phyloP scores from a whole-genome alignment of 1,284 basidiomycete species.

The Heterobasidion parviporum region DNA sequence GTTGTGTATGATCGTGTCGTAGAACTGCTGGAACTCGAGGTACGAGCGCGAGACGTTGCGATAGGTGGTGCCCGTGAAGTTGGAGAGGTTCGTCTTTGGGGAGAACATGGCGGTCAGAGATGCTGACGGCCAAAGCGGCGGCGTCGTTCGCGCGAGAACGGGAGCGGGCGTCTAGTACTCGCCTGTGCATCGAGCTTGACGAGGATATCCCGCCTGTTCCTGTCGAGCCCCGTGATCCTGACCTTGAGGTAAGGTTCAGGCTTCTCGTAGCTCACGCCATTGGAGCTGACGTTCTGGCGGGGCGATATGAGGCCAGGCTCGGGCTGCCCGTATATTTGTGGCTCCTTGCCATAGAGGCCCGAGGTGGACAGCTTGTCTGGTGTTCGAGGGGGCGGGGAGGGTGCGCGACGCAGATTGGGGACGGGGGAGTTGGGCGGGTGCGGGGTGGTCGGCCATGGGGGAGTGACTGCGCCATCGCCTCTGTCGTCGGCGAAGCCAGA shows the following conservation, averaged over 20 bases:
- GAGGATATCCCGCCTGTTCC: slow-evolving; percentile 88
- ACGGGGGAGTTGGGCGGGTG: slow-evolving; percentile 30
- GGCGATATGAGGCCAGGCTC: slow-evolving; percentile 76
- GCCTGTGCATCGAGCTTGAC: slow-evolving; percentile 92
- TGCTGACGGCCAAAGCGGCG: neutral
- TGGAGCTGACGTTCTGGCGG: slow-evolving; percentile 48
- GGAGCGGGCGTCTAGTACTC: neutral
- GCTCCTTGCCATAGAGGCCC: slow-evolving; percentile 65
- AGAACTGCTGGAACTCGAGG: slow-evolving; percentile 86
- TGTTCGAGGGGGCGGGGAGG: slow-evolving; percentile 24
- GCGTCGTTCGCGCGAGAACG: too few species aligned
- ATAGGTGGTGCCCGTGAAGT: slow-evolving; percentile 83
- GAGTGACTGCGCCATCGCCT: slow-evolving; percentile 19
- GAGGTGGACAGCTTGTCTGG: slow-evolving; percentile 40
- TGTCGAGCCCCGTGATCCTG: slow-evolving; percentile 81
- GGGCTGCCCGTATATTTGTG: slow-evolving; percentile 77
- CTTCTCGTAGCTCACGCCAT: slow-evolving; percentile 65
- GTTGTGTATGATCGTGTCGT: slow-evolving; percentile 75
- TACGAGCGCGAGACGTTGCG: slow-evolving; percentile 89
- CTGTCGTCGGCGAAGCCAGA: slow-evolving; percentile 16
- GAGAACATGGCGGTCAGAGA: neutral
- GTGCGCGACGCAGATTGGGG: slow-evolving; percentile 29
- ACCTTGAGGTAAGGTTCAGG: slow-evolving; percentile 78
- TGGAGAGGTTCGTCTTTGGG: slow-evolving; percentile 83
- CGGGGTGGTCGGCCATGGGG: slow-evolving; percentile 36